A percentile compares a stretch with the other conserved stretches of the same genome.
These are phyloP conservation scores for Astrephomene gubernaculifera DNA, from an alignment of 139 green algal genomes.

Conservation along the genomic window DNA sequence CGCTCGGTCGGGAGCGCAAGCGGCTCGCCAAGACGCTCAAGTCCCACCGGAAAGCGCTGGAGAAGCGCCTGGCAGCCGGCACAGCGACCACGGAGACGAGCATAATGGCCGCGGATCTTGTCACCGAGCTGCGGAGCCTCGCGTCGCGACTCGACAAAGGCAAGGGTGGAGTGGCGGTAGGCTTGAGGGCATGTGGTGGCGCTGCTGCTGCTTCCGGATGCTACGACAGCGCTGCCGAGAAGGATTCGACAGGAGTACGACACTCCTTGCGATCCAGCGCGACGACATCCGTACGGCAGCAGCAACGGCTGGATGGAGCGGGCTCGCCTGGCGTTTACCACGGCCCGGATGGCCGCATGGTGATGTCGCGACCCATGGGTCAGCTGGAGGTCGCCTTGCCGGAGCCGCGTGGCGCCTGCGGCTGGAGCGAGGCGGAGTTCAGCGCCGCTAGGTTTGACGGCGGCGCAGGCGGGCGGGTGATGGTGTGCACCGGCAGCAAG, in stretches of 20 bases:
- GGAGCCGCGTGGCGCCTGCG: background rate
- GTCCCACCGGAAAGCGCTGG: constrained; percentile 43
- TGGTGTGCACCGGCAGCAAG: constrained; percentile 41
- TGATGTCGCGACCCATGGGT: background rate
- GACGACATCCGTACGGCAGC: background rate
- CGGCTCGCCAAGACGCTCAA: constrained; percentile 51
- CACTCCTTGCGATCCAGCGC: background rate
- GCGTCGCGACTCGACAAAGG: background rate
- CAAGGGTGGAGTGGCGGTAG: too few relatives aligned
- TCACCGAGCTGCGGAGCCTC: background rate
- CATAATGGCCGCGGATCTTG: background rate
- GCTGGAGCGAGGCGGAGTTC: constrained; percentile 36
- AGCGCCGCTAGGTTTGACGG: constrained; percentile 11
- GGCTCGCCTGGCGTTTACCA: background rate
- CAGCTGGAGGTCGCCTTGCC: constrained; percentile 12
- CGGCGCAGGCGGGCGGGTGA: constrained; percentile 21
- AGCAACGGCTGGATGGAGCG: background rate
- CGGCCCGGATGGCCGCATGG: background rate
- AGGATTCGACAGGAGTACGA: constrained; percentile 1
- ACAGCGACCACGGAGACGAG: constrained; percentile 8
- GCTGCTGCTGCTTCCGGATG: too few relatives aligned
- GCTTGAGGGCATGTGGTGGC: too few relatives aligned
- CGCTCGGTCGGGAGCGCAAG: constrained; percentile 43
- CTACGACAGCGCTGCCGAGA: constrained; percentile 18
- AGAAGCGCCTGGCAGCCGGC: constrained; percentile 37